A percentile compares a stretch with the other conserved stretches of the same genome.
Evolutionary conservation across 139 green algal genomes (phyloP).

Genomic region (Ettlia oleoabundans): DNA sequence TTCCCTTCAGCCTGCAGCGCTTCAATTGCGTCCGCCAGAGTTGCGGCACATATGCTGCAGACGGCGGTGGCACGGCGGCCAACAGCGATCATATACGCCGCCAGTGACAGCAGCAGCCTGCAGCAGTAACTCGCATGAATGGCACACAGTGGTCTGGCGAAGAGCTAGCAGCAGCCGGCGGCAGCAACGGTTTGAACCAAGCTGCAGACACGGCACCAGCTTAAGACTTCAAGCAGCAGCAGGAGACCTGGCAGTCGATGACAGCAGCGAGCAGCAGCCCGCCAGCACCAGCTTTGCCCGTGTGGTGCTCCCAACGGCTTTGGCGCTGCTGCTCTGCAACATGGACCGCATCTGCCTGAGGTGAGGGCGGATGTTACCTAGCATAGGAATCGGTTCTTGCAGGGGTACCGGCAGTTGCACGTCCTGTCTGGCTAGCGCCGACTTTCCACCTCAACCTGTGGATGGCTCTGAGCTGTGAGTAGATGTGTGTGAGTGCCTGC

Average conservation of each 20-base stretch:
- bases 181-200: background rate
- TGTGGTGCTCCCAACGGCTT: conserved; percentile 69
- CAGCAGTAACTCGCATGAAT: background rate
- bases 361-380: background rate
- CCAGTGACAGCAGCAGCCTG: background rate
- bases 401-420: no score
- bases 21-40: no score
- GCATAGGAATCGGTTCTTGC: no score
- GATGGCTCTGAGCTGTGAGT: no score
- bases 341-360: conserved; percentile 96
- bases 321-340: conserved; percentile 94
- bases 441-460: no score
- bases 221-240: background rate
- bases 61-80: no score
- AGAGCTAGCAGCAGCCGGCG: conserved; percentile 7
- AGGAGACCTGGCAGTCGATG: background rate
- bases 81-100: background rate
- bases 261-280: background rate
- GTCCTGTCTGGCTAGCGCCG: no score
- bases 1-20: no score
- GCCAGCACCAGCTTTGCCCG: conserved; percentile 31
- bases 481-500: no score
- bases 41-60: no score
- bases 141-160: background rate
- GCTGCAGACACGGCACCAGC: background rate